Conservation (phyloP, 2,329 filamentous ascomycete genomes). For the Ophiocordyceps sinensis region DNA sequence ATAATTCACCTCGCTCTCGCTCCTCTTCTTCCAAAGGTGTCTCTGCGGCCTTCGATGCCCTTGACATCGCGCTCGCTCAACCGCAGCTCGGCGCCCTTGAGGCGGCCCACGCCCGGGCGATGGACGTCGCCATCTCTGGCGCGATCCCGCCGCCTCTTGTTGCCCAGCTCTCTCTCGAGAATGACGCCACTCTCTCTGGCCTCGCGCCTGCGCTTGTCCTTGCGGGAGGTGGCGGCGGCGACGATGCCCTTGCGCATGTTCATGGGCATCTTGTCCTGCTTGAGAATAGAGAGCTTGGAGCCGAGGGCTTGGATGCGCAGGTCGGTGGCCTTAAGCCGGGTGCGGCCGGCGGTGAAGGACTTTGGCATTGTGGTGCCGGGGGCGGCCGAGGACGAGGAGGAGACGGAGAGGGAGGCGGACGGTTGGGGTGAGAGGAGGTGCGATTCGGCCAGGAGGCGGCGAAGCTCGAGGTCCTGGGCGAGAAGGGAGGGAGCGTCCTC, state of each 20-base stretch:
- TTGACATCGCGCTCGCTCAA: conserved; percentile 65
- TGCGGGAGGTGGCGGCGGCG: conserved; percentile 47
- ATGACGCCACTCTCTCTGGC: conserved; percentile 86
- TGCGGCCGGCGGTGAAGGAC: conserved; percentile 46
- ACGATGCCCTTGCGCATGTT: conserved; percentile 72
- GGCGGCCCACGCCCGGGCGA: conserved; percentile 64
- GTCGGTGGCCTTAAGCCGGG: conserved; percentile 70
- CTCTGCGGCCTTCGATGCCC: conserved; percentile 46
- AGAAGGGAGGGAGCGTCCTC: conserved; percentile 56
- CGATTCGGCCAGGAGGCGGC: conserved; percentile 80
- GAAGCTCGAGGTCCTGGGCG: conserved; percentile 83
- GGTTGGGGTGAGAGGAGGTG: conserved; percentile 52
- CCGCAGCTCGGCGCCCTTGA: conserved; percentile 64
- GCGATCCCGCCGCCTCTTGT: conserved; percentile 24
- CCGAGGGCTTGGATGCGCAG: conserved; percentile 71
- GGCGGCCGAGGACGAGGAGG: conserved; percentile 20
- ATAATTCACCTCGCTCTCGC: neutral
- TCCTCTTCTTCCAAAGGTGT: conserved; percentile 22
- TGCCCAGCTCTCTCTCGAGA: conserved; percentile 45
- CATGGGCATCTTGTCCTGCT: conserved; percentile 82
- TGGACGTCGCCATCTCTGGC: conserved; percentile 49
- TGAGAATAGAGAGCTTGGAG: conserved; percentile 58
- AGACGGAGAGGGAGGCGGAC: conserved; percentile 6
- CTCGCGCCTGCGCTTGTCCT: conserved; percentile 59
- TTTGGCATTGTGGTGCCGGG: conserved; percentile 22